Base-by-base conservation (phyloP, 805 yeast genomes). In the Lipomyces sp. region DNA sequence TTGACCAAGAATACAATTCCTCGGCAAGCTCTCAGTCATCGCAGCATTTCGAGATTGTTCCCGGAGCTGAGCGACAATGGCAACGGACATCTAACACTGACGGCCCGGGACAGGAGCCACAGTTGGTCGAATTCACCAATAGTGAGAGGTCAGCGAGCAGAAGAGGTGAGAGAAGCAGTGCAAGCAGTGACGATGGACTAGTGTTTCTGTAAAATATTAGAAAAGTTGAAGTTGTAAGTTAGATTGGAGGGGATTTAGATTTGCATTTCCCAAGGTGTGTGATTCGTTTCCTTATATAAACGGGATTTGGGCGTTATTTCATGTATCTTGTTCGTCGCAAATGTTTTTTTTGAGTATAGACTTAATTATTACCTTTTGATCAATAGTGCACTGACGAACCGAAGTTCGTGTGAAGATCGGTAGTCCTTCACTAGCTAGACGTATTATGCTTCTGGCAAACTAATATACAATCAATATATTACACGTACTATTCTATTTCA, bases 61-160 rank as follows among this genome's bases (percentile, higher is more conserved):
- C 66, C n/a, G 70, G 69, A 24, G 64, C 60, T 13, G 58, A 53
- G n/a, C 45, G 70, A 24, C 59, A 56, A 48, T 67, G 70, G 70
- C 56, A n/a, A 8, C 18, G 57, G 55, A 48, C 48, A 15, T 11
- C 55, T 45, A 48, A 50, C 45, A 32, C 55, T 32, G 64, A 60
- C 6, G 45, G 34, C 13, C 7, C 59, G 10, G 63, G 55, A 18
- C 57, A 50, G 33, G 68, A 62, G 45, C 64, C 70, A 35, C 64
- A 68, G 32, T 30, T 67, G 39, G 70, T 67, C 6, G 64, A 66
- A 18, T 67, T 67, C 56, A 48, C 60, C 29, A 66, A 64, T 37
- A 69, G 70, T 2, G 70, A 68, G 24, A 55, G 67, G 13, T 68
- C 69, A 2, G 70, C 69, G 8, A 64, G 66, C 51, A 15, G 69